Conservation (phyloP, 208 protist genomes). For the Entamoeba histolytica region DNA sequence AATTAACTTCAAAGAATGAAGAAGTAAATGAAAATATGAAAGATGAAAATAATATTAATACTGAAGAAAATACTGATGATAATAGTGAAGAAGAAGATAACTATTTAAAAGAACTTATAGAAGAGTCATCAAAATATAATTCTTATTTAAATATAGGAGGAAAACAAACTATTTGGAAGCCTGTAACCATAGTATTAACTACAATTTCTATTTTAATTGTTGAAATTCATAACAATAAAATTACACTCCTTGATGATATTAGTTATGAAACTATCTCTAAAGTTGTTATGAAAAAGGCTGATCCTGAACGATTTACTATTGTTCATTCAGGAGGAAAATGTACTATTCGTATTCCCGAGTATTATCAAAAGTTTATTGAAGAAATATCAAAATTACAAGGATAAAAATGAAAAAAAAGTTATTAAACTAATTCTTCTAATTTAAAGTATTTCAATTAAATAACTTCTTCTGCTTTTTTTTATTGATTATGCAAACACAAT, state of each 20-base stretch:
- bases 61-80: not conserved
- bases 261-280: not conserved
- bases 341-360: not conserved
- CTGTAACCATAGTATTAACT: not conserved
- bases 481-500: not conserved
- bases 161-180: not conserved
- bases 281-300: not conserved
- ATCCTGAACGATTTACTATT: not conserved
- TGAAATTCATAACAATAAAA: not conserved
- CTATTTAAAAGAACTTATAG: not conserved
- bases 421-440: no score
- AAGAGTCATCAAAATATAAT: not conserved
- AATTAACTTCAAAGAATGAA: not conserved
- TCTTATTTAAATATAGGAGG: not conserved
- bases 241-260: not conserved
- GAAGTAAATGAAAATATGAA: not conserved
- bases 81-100: not conserved
- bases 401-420: not conserved
- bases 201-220: not conserved
- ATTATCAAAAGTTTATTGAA: not conserved
- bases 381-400: not conserved
- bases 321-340: not conserved
- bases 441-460: no score
- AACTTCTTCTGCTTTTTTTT: not conserved
- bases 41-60: not conserved